Base-by-base conservation (phyloP, 2,329 filamentous ascomycete genomes). In the Sporothrix dimorphospora region DNA sequence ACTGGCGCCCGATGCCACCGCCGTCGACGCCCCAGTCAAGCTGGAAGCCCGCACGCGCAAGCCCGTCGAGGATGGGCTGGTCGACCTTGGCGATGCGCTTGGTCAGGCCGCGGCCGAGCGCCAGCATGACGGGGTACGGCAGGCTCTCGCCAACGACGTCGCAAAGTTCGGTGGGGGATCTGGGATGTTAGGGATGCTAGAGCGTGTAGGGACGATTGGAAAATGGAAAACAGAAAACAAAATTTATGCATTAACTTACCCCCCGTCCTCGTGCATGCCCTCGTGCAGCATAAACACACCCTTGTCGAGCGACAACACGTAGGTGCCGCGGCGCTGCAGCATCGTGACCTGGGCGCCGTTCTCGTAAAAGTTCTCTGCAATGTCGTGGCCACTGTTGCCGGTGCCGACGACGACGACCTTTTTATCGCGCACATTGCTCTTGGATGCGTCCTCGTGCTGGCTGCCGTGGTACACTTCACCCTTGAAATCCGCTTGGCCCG, bases 321-420 rank as follows among this genome's bases (percentile, higher is more conserved):
- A 85, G 0, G 88, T 90, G 2, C 84, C 84, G 40, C 84, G 85
- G 42, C 88, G 84, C 79, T 91, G 88, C 3, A 90, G 81, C 78
- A 90, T 86, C 0, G 88, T 90, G 7, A 89, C 86, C 4, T 85
- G 81, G 73, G 87, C 87, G 2, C 88, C 88, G 65, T 86, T 85
- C 75, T 89, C 86, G 73, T 85, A 84, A 76, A 83, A 87, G 76
- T 89, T 86, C 74, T 89, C 86, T 1, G 86, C 83, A 67, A 89
- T 89, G 75, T 89, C 87, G 74, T 88, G 84, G 11, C 83, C 88
- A 0, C 85, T 87, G 77, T 89, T 89, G 77, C 87, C 88, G 4
- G 85, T 86, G 11, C 88, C 88, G 12, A 90, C 82, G 0, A 90
- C 83, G 5, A 89, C 79, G 0, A n/a, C n/a, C 4, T 83, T 83